Evolutionary conservation across 2,329 filamentous ascomycete species (phyloP).

Genomic region (Aspergillus sp.): DNA sequence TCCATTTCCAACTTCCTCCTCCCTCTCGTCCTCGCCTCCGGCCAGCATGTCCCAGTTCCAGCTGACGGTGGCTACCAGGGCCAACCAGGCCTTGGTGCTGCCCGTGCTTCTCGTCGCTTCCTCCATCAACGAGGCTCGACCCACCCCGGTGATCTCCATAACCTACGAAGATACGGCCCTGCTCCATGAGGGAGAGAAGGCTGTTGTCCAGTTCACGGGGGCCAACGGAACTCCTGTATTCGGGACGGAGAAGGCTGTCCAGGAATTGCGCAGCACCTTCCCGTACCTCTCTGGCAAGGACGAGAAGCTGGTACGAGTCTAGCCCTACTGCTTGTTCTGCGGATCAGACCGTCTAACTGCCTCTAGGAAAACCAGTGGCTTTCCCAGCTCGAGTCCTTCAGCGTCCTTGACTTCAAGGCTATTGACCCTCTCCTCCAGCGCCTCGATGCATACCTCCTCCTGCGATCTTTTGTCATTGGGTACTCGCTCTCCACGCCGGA

Average conservation of each 20-base stretch:
- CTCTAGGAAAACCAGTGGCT: slow-evolving; percentile 46
- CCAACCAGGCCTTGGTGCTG: slow-evolving; percentile 32
- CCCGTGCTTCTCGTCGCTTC: slow-evolving; percentile 33
- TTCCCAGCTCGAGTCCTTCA: slow-evolving; percentile 42
- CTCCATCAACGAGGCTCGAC: slow-evolving; percentile 31
- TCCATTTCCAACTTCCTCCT: slow-evolving; percentile 2
- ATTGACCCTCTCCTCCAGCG: slow-evolving; percentile 65
- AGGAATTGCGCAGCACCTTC: slow-evolving; percentile 25
- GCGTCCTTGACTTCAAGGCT: slow-evolving; percentile 66
- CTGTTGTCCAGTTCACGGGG: slow-evolving; percentile 23
- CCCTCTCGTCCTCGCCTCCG: slow-evolving; percentile 1
- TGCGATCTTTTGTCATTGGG: slow-evolving; percentile 77
- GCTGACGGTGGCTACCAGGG: slow-evolving; percentile 31
- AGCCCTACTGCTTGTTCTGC: background rate
- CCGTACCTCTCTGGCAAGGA: slow-evolving; percentile 30
- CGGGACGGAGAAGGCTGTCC: slow-evolving; percentile 22
- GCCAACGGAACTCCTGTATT: slow-evolving; percentile 20
- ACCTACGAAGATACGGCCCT: slow-evolving; percentile 29
- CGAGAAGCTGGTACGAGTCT: slow-evolving; percentile 21
- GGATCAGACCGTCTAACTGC: slow-evolving; percentile 4
- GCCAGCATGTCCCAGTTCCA: slow-evolving; percentile 23
- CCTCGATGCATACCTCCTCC: slow-evolving; percentile 77
- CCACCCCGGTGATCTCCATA: slow-evolving; percentile 26
- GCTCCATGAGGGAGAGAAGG: slow-evolving; percentile 26
- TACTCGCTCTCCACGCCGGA: slow-evolving; percentile 70